Evolutionary conservation across 768 basidiomycete genomes (phyloP).

Genomic region (Phlebiopsis gigantea): DNA sequence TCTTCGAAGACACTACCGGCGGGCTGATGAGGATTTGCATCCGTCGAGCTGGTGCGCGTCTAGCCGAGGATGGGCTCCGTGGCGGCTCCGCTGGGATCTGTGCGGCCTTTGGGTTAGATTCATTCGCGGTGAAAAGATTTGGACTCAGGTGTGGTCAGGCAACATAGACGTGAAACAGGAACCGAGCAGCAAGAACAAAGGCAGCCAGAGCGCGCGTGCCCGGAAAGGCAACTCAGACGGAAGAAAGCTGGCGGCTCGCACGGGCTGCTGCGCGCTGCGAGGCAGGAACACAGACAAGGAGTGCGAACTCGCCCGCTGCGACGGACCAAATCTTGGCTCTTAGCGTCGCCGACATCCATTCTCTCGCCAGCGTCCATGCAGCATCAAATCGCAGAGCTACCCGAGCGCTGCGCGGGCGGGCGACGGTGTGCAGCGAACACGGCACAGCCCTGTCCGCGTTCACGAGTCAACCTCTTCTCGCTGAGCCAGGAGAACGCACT

Average conservation of each 20-base stretch:
- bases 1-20: background rate
- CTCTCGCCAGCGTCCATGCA: too few species aligned
- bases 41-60: background rate
- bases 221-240: background rate
- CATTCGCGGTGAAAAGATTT: background rate
- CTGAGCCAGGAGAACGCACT: background rate
- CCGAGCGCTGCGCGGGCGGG: too few species aligned
- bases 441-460: background rate
- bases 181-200: constrained; percentile 2
- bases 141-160: background rate
- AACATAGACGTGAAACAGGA: constrained; percentile 3
- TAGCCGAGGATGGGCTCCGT: background rate
- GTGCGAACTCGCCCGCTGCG: too few species aligned
- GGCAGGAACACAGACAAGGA: too few species aligned
- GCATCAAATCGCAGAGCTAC: too few species aligned
- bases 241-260: background rate
- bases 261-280: too few species aligned
- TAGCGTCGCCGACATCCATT: too few species aligned
- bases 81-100: background rate
- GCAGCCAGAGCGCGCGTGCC: background rate
- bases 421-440: background rate
- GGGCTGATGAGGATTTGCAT: constrained; percentile 3
- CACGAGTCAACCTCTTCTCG: background rate
- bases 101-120: background rate
- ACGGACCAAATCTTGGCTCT: too few species aligned